A percentile compares a stretch with the other conserved stretches of the same genome.
These are phyloP conservation scores for Athelia sp. DNA, from an alignment of 1,284 basidiomycete genomes.

Conservation along the genomic window DNA sequence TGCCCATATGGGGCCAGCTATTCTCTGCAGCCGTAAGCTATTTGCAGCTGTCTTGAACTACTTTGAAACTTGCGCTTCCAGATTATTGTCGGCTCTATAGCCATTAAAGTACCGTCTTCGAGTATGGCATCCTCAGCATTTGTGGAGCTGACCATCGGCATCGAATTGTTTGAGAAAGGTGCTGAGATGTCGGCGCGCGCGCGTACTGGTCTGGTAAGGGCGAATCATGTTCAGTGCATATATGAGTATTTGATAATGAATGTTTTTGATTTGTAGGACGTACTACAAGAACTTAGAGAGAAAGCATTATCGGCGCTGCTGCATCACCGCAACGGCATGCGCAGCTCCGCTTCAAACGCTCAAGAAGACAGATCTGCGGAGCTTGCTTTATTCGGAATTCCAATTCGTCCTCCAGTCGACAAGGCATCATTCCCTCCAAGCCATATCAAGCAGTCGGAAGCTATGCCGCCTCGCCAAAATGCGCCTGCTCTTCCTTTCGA, in stretches of 20 bases:
- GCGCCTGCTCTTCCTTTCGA: too few species aligned
- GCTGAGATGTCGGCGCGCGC: conserved; percentile 42
- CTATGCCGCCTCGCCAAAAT: too few species aligned
- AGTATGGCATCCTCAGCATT: conserved; percentile 54
- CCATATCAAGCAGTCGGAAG: too few species aligned
- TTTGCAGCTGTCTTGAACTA: conserved; percentile 34
- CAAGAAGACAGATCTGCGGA: conserved; percentile 54
- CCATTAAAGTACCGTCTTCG: conserved; percentile 51
- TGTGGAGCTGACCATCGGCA: conserved; percentile 48
- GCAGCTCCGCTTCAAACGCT: conserved; percentile 14
- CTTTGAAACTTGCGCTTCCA: conserved; percentile 17
- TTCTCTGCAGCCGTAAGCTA: conserved; percentile 48
- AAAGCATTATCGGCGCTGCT: conserved; percentile 47
- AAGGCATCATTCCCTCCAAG: conserved; percentile 21
- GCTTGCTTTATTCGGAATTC: conserved; percentile 62
- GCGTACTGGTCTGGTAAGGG: conserved; percentile 48
- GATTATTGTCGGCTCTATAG: conserved; percentile 55
- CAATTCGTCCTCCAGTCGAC: conserved; percentile 51
- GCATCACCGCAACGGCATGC: conserved; percentile 32
- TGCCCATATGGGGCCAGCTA: conserved; percentile 50
- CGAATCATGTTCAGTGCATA: conserved; percentile 11
- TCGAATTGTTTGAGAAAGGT: conserved; percentile 49
- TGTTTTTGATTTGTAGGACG: conserved; percentile 35
- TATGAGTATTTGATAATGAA: neutral
- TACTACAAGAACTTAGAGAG: conserved; percentile 40